phyloP scores from a whole-genome alignment of 345 rosid genomes.

The Citrus australasica region DNA sequence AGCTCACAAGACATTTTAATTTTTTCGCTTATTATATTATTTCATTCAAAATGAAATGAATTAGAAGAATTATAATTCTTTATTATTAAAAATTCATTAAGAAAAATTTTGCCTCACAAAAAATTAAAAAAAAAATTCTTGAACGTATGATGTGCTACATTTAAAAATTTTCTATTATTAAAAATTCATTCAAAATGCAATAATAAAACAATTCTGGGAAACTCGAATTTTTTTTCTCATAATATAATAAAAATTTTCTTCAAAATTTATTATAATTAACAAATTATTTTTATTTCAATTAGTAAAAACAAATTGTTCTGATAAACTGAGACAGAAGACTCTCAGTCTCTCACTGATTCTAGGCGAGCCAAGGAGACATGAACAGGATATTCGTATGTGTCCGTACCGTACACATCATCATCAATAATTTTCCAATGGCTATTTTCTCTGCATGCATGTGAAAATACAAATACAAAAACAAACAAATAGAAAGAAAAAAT shows the following conservation, averaged over 20 bases:
- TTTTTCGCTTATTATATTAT: too few relatives aligned
- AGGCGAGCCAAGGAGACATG: neutral
- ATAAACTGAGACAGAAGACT: neutral
- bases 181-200: too few relatives aligned
- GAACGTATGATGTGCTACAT: too few relatives aligned
- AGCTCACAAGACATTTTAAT: too few relatives aligned
- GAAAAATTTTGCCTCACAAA: neutral
- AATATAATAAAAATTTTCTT: neutral
- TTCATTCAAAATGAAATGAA: neutral
- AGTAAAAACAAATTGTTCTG: neutral
- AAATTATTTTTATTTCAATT: neutral
- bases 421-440: neutral
- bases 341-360: neutral
- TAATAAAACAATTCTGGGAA: too few relatives aligned
- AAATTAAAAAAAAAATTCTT: too few relatives aligned
- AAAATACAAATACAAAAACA: neutral
- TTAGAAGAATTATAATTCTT: too few relatives aligned
- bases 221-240: too few relatives aligned
- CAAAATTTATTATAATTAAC: neutral
- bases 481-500: neutral
- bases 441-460: neutral
- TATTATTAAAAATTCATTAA: neutral
- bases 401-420: constrained; percentile 7
- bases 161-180: too few relatives aligned
- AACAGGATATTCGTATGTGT: neutral